A percentile compares a stretch with the other conserved stretches of the same genome.
These are phyloP conservation scores for Cyclotella baltica DNA, from an alignment of 108 stramenopile species.

Conservation along the genomic window DNA sequence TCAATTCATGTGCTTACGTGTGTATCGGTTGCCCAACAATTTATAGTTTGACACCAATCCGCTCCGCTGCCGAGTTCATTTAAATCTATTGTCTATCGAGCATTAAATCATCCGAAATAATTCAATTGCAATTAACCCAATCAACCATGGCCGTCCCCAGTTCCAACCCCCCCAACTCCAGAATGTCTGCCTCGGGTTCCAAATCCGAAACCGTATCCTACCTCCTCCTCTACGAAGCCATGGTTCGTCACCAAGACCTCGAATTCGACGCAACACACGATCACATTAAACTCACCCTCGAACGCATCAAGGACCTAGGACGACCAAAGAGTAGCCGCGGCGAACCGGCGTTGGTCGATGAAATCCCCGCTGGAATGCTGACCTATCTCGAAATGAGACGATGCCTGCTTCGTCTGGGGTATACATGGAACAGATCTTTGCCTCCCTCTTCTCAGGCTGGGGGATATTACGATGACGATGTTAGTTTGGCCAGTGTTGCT, in stretches of 20 bases:
- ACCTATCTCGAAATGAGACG: constrained; percentile 50
- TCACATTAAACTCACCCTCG: constrained; percentile 37
- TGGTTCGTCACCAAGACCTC: constrained; percentile 50
- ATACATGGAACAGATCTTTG: constrained; percentile 50
- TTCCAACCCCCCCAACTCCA: neutral
- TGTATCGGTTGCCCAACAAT: too few relatives aligned
- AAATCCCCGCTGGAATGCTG: constrained; percentile 35
- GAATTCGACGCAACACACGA: constrained; percentile 47
- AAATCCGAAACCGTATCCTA: constrained; percentile 52
- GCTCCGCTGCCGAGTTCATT: too few relatives aligned
- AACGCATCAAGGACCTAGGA: constrained; percentile 32
- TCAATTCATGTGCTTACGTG: neutral
- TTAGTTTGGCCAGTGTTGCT: constrained; percentile 31
- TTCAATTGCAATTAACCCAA: too few relatives aligned
- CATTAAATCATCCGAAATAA: too few relatives aligned
- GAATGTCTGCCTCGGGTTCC: neutral
- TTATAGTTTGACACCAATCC: too few relatives aligned
- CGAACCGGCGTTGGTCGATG: constrained; percentile 4
- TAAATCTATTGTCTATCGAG: too few relatives aligned
- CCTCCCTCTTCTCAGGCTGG: neutral
- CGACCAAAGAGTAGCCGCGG: constrained; percentile 4
- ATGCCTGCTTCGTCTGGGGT: constrained; percentile 45
- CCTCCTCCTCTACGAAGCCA: constrained; percentile 47
- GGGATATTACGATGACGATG: constrained; percentile 39
- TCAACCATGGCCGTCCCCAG: neutral